Evolutionary conservation across 2,329 filamentous ascomycete genomes (phyloP), one percentile per base, ranked within the genome.

Genomic region (Fusarium equiseti): DNA sequence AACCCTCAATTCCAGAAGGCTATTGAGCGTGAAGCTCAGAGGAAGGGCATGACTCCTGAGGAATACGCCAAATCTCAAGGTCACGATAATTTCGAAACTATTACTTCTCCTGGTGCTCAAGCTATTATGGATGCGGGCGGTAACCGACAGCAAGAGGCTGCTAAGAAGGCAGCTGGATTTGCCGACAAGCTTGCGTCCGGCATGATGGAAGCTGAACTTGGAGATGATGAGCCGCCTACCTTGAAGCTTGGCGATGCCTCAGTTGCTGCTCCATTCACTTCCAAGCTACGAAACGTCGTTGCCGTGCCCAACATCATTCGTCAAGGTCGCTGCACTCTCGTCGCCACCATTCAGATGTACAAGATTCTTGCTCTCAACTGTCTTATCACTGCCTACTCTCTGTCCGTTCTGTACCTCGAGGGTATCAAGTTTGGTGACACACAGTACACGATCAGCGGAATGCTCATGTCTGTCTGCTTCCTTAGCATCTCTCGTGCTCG

Each of bases 391-490:
- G 96, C 96, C 40, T 99, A 99, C 89, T 97, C 94, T 81, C 83
- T 99, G 78, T 97, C 93, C 80, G 96, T 99, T 20, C 87, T 99
- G 62, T 99, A 99, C 78, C 89, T 99, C 2, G 95, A 98, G 77
- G 96, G 96, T 70, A 99, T 99, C 87, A 99, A 99, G 84, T 99
- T 99, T 79, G 95, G 96, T 60, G 96, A 99, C 79, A 94, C 95
- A 6, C 96, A 99, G 83, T 96, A 98, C 73, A 99, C 96, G 18
- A 98, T 99, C 77, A 98, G 94, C 75, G 96, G 96, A 75, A 98
- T 99, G 93, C 91, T 99, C 80, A 98, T 99, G 96, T 98, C 95
- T 76, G 96, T 99, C 53, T 99, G 96, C 84, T 99, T 99, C 88
- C 84, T 99, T 76, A 98, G 95, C 67, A 98, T 99, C 77, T 98